Conservation (phyloP, 257 asterid species). For the Solanum ahanhuiri region DNA sequence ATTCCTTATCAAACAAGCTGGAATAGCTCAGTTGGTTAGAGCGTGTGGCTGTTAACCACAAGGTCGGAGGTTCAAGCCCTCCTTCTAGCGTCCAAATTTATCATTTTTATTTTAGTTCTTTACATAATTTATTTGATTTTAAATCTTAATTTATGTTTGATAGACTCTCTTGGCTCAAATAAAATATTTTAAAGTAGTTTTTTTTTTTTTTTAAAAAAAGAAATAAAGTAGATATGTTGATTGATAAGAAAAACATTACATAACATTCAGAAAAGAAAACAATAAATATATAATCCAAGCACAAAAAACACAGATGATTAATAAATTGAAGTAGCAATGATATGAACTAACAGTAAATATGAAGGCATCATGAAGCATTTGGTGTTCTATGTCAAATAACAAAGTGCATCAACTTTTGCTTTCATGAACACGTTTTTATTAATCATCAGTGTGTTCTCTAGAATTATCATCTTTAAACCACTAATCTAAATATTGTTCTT, state of each 20-base stretch:
- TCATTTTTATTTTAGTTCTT: too few relatives aligned
- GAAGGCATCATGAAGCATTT: background rate
- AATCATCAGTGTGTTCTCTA: background rate
- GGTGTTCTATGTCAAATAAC: background rate
- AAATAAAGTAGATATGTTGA: too few relatives aligned
- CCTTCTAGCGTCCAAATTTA: slow-evolving; percentile 4
- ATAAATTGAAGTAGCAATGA: too few relatives aligned
- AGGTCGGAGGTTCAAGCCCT: slow-evolving; percentile 96
- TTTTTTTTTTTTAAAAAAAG: too few relatives aligned
- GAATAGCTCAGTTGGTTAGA: slow-evolving; percentile 99
- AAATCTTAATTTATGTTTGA: background rate
- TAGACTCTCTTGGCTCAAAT: background rate
- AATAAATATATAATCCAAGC: background rate
- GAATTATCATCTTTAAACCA: too few relatives aligned
- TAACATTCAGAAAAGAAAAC: background rate
- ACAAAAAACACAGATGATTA: too few relatives aligned
- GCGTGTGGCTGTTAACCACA: slow-evolving; percentile 99
- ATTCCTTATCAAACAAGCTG: slow-evolving; percentile 25
- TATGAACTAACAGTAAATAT: background rate
- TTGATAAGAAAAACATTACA: too few relatives aligned
- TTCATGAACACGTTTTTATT: background rate
- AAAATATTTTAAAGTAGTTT: too few relatives aligned
- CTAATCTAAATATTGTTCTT: too few relatives aligned
- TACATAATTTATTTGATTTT: background rate
- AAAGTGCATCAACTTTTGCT: background rate